phyloP scores from a whole-genome alignment of 2,329 filamentous ascomycete genomes.

The Parascedosporium putredinis region DNA sequence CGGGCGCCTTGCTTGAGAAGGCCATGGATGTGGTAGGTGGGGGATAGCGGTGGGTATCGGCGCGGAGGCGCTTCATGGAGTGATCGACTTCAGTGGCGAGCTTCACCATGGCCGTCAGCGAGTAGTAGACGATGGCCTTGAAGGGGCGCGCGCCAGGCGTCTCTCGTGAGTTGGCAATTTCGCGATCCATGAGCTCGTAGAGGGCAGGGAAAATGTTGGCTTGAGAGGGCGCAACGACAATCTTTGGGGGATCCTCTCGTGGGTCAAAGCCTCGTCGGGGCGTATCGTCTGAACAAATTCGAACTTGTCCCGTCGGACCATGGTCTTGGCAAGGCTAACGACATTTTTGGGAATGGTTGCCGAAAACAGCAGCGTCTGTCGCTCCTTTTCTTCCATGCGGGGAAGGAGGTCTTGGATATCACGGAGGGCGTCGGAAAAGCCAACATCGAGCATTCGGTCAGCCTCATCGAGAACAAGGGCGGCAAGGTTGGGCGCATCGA shows the following conservation, averaged over 20 bases:
- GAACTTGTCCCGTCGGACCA: conserved; percentile 70
- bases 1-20: conserved; percentile 61
- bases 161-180: conserved; percentile 32
- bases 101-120: conserved; percentile 63
- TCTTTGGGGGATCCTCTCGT: conserved; percentile 74
- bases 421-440: conserved; percentile 57
- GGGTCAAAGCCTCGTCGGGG: conserved; percentile 73
- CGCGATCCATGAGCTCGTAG: conserved; percentile 61
- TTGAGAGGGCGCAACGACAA: conserved; percentile 56
- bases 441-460: conserved; percentile 96
- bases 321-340: conserved; percentile 63
- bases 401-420: conserved; percentile 56
- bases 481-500: conserved; percentile 70
- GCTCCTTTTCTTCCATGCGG: conserved; percentile 46
- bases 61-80: conserved; percentile 3
- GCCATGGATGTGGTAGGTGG: conserved; percentile 61
- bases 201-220: conserved; percentile 69
- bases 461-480: conserved; percentile 95
- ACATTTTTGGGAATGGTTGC: conserved; percentile 84
- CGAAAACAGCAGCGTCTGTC: conserved; percentile 92
- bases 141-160: conserved; percentile 48
- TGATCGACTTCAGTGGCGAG: conserved; percentile 45
- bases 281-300: conserved; percentile 84
- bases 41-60: background rate
- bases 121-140: conserved; percentile 94